Evolutionary conservation across 179 eudicot genomes (phyloP).

Genomic region (Vitellaria paradoxa): DNA sequence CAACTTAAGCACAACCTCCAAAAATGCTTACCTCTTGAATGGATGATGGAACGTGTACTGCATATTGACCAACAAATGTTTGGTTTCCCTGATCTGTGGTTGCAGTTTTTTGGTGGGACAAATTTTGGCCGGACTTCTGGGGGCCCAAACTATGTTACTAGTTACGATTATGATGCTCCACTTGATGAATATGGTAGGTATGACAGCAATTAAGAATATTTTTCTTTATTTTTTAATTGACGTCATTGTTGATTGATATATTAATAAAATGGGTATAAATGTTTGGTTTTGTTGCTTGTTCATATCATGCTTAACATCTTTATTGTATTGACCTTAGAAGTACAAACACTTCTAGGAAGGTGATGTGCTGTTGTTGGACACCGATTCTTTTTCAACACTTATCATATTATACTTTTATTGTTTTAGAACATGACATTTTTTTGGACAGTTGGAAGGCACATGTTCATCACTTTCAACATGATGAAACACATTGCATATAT

Average conservation of each 20-base stretch:
- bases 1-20: background rate
- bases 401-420: too few relatives aligned
- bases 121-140: constrained; percentile 95
- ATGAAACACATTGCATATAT: too few relatives aligned
- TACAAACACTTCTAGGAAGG: too few relatives aligned
- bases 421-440: too few relatives aligned
- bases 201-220: background rate
- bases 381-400: too few relatives aligned
- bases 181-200: constrained; percentile 90
- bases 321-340: background rate
- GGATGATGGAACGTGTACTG: background rate
- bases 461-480: too few relatives aligned
- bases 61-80: constrained; percentile 1
- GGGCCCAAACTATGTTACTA: constrained; percentile 87
- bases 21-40: background rate
- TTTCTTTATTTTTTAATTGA: too few relatives aligned
- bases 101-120: constrained; percentile 97
- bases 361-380: too few relatives aligned
- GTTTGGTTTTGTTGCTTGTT: background rate
- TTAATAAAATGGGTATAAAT: background rate
- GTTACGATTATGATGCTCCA: constrained; percentile 99
- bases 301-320: background rate
- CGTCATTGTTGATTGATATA: background rate
- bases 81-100: constrained; percentile 22
- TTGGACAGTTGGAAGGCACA: too few relatives aligned